Evolutionary conservation across 2,329 filamentous ascomycete genomes (phyloP).

Genomic region (Diaporthe batatas): DNA sequence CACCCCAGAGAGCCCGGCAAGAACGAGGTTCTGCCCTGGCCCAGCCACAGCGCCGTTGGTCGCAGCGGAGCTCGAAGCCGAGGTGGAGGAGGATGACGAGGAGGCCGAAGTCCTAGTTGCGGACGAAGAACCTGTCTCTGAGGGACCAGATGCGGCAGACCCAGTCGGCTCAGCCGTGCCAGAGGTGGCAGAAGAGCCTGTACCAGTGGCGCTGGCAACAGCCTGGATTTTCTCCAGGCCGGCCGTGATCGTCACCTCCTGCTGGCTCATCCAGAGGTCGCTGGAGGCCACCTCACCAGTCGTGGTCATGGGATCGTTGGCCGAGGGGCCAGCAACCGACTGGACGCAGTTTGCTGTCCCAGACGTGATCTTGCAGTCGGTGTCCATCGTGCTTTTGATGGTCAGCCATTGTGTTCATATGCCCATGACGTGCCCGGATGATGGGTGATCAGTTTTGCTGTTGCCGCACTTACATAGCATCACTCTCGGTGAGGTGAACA

Average conservation of each 20-base stretch:
- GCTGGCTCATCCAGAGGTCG: conserved; percentile 21
- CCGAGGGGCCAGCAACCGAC: conserved; percentile 23
- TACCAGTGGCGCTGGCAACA: conserved; percentile 6
- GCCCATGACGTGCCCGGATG: no score
- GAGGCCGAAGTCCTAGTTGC: not conserved
- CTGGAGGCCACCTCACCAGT: not conserved
- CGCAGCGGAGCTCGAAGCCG: conserved; percentile 9
- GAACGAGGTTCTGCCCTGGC: not conserved
- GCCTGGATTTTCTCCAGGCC: conserved; percentile 37
- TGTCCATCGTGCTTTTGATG: not conserved
- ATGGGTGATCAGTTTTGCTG: not conserved
- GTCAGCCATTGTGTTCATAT: not conserved
- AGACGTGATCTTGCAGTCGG: conserved; percentile 22
- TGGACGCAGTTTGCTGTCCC: conserved; percentile 27
- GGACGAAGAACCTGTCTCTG: conserved; percentile 25
- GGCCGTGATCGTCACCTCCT: conserved; percentile 38
- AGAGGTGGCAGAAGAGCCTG: conserved; percentile 10
- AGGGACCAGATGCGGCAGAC: conserved; percentile 13
- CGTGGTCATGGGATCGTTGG: conserved; percentile 20
- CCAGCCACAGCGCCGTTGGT: conserved; percentile 29
- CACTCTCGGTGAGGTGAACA: conserved; percentile 29
- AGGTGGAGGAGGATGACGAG: not conserved
- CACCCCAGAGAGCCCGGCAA: conserved; percentile 31
- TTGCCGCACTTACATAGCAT: conserved; percentile 22
- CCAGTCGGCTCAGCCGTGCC: conserved; percentile 22